A percentile compares a stretch with the other conserved stretches of the same genome.
These are phyloP conservation scores for Aquilaria sinensis DNA, from an alignment of 345 rosid genomes.

Conservation along the genomic window DNA sequence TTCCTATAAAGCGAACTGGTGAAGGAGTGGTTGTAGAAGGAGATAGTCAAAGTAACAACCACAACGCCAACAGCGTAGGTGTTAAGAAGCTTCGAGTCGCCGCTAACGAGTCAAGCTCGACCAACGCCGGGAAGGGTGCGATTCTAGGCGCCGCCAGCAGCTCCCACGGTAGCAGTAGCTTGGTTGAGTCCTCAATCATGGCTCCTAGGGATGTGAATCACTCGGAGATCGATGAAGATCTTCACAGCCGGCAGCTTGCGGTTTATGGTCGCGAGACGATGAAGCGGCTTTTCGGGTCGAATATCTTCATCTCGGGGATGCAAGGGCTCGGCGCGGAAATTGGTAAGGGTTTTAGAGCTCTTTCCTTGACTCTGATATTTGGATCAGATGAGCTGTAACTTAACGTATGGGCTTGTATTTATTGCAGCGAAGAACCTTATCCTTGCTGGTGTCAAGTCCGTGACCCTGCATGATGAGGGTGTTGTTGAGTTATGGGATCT, in stretches of 20 bases:
- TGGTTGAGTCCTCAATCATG: slow-evolving; percentile 17
- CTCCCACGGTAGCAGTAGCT: not conserved
- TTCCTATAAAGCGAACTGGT: slow-evolving; percentile 37
- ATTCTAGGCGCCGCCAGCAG: slow-evolving; percentile 7
- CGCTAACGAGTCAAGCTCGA: not conserved
- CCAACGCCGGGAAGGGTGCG: too few species aligned
- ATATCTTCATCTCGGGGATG: slow-evolving; percentile 59
- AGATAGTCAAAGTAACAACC: slow-evolving; percentile 4
- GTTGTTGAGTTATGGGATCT: slow-evolving; percentile 79
- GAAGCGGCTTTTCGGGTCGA: slow-evolving; percentile 64
- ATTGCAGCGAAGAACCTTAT: slow-evolving; percentile 79
- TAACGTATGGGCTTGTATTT: not conserved
- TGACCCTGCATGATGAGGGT: slow-evolving; percentile 81
- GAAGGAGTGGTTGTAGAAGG: slow-evolving; percentile 24
- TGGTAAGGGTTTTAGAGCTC: slow-evolving; percentile 26
- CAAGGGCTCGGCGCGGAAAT: slow-evolving; percentile 75
- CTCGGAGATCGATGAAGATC: slow-evolving; percentile 63
- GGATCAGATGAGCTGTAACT: not conserved
- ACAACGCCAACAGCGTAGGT: slow-evolving; percentile 10
- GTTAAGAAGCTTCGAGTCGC: slow-evolving; percentile 10
- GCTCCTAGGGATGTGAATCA: slow-evolving; percentile 27
- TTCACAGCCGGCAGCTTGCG: slow-evolving; percentile 78
- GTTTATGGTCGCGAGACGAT: slow-evolving; percentile 75
- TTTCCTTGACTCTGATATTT: not conserved
- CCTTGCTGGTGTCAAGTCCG: slow-evolving; percentile 93